phyloP scores from a whole-genome alignment of 2,329 filamentous ascomycete genomes.

The Biscogniauxia marginata region DNA sequence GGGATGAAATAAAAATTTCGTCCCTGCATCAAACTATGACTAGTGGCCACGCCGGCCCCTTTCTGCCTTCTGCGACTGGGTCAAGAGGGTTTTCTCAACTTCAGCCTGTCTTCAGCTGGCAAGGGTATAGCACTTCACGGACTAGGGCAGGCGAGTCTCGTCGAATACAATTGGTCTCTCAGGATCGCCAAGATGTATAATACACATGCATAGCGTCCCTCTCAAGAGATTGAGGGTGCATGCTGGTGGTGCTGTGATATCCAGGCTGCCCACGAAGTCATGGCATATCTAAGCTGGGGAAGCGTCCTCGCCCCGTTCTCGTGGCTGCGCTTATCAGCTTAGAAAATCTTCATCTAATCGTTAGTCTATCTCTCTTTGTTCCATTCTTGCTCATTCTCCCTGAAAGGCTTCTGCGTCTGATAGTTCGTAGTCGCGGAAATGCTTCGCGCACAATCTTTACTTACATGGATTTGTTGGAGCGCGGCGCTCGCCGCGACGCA shows the following conservation, averaged over 20 bases:
- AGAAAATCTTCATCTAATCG: neutral
- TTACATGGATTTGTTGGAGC: slow-evolving; percentile 11
- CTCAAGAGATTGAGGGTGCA: neutral
- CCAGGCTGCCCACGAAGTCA: neutral
- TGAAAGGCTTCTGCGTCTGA: neutral
- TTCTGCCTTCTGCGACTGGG: slow-evolving; percentile 10
- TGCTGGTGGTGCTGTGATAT: neutral
- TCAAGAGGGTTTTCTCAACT: slow-evolving; percentile 7
- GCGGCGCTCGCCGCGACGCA: slow-evolving; percentile 17
- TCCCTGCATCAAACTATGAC: neutral
- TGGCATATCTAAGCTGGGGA: neutral
- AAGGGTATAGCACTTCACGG: slow-evolving; percentile 16
- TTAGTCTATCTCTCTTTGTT: neutral
- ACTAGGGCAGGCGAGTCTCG: slow-evolving; percentile 1
- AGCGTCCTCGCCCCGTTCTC: neutral
- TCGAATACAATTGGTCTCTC: neutral
- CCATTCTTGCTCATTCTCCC: neutral
- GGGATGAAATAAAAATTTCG: neutral
- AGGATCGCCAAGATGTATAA: neutral
- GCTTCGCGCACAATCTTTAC: slow-evolving; percentile 1
- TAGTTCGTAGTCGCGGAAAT: neutral
- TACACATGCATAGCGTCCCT: neutral
- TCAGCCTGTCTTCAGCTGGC: slow-evolving; percentile 17
- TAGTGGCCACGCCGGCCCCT: slow-evolving; percentile 7
- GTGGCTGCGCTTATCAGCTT: neutral